These are phyloP conservation scores for Mucor plumbeus DNA, from an alignment of 371 early-diverging fungal genomes.

Conservation along the genomic window DNA sequence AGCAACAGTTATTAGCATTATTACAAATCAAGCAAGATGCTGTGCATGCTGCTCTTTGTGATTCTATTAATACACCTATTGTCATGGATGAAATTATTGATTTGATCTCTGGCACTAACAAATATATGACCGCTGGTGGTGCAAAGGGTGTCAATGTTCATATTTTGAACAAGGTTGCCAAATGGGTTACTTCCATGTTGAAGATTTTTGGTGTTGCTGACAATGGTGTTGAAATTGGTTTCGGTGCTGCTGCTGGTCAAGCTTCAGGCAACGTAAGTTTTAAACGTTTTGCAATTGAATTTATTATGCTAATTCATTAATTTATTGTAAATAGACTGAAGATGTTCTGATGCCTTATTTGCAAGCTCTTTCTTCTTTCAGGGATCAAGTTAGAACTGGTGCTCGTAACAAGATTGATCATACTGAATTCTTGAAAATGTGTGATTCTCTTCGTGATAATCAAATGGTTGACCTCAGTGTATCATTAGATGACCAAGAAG, in stretches of 20 bases:
- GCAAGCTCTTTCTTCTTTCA: conserved; percentile 79
- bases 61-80: conserved; percentile 92
- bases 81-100: conserved; percentile 85
- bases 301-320: not conserved
- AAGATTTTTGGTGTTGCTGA: conserved; percentile 76
- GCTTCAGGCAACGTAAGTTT: conserved; percentile 42
- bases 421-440: conserved; percentile 73
- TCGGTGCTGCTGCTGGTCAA: conserved; percentile 40
- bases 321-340: conserved; percentile 48
- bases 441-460: conserved; percentile 89
- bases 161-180: conserved; percentile 78
- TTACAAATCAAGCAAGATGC: conserved; percentile 65
- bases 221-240: conserved; percentile 64
- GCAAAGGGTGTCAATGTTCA: conserved; percentile 59
- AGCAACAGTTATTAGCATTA: conserved; percentile 62
- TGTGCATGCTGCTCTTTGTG: conserved; percentile 90
- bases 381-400: conserved; percentile 84
- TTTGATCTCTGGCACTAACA: conserved; percentile 82
- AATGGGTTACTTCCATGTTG: conserved; percentile 80
- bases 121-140: conserved; percentile 67
- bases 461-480: conserved; percentile 89
- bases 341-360: conserved; percentile 84
- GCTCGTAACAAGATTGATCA: conserved; percentile 63
- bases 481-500: conserved; percentile 92
- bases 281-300: not conserved